phyloP scores from a whole-genome alignment of 208 protist genomes.

The Eutreptiella sp. region DNA sequence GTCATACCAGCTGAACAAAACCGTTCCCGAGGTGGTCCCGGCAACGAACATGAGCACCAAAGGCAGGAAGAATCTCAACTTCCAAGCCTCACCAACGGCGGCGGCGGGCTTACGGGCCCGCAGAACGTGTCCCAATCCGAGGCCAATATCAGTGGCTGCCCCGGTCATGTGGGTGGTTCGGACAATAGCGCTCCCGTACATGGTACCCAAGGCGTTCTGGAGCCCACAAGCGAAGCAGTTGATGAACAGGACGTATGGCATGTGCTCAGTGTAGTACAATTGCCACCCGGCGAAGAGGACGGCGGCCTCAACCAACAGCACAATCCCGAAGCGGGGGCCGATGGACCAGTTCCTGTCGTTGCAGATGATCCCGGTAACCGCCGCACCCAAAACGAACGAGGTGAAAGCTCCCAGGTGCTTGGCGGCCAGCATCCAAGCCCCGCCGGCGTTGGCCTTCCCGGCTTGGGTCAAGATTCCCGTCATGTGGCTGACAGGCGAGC shows the following conservation, averaged over 20 bases:
- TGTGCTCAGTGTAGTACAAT: too few relatives aligned
- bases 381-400: too few relatives aligned
- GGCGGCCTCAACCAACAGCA: too few relatives aligned
- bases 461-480: too few relatives aligned
- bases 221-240: conserved; percentile 14
- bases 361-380: too few relatives aligned
- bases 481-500: too few relatives aligned
- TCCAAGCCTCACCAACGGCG: conserved; percentile 23
- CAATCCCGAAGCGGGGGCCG: too few relatives aligned
- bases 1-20: neutral
- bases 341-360: too few relatives aligned
- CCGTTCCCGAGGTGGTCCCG: neutral
- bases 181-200: conserved; percentile 18
- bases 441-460: too few relatives aligned
- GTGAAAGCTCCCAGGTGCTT: too few relatives aligned
- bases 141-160: conserved; percentile 28
- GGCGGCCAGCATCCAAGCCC: too few relatives aligned
- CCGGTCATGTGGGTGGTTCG: conserved; percentile 35
- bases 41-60: conserved; percentile 4
- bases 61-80: conserved; percentile 33
- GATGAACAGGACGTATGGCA: neutral
- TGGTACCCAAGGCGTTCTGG: conserved; percentile 31
- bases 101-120: neutral
- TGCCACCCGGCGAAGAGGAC: too few relatives aligned
- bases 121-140: conserved; percentile 8